A percentile compares a stretch with the other conserved stretches of the same genome.
Conservation (phyloP, 257 asterid genomes). For the Fraxinus cuspidata region DNA sequence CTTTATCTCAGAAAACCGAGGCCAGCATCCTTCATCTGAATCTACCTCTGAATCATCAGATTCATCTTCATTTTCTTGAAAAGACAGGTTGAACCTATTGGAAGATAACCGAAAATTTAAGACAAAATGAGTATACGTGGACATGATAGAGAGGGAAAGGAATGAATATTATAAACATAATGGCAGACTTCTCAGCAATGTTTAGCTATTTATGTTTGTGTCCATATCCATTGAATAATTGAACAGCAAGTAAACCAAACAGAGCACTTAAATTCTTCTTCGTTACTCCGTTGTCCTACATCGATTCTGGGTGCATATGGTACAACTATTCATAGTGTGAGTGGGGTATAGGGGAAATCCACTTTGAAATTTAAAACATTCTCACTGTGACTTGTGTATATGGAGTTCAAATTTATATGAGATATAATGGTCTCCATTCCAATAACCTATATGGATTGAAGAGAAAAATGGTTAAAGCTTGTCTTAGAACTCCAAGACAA, state of each 20-base stretch:
- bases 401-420: not conserved
- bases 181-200: not conserved
- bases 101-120: constrained; percentile 12
- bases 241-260: not conserved
- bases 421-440: not conserved
- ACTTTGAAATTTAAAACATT: not conserved
- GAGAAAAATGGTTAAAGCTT: not conserved
- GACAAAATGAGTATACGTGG: constrained; percentile 2
- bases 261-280: not conserved
- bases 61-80: constrained; percentile 55
- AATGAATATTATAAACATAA: not conserved
- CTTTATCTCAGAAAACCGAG: constrained; percentile 64
- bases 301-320: not conserved
- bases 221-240: not conserved
- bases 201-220: not conserved
- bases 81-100: constrained; percentile 65
- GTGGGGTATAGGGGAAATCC: not conserved
- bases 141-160: not conserved
- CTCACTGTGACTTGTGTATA: not conserved
- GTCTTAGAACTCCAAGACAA: not conserved
- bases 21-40: constrained; percentile 55
- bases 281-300: not conserved
- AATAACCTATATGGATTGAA: not conserved
- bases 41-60: constrained; percentile 53
- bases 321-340: not conserved